These are phyloP conservation scores for Kockovaella imperatae DNA, from an alignment of 768 basidiomycete genomes.

Conservation along the genomic window DNA sequence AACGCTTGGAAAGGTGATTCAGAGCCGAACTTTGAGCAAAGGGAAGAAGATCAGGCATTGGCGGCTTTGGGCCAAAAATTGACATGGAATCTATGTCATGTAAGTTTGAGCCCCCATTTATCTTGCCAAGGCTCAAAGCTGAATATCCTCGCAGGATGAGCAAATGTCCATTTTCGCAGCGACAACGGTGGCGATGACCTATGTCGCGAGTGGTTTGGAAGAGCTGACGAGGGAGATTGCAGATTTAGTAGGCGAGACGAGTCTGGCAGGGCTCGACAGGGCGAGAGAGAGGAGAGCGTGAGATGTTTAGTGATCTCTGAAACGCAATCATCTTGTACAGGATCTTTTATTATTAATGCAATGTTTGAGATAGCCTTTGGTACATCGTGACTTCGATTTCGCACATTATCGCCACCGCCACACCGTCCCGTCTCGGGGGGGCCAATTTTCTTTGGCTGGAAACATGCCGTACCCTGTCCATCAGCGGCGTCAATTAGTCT, in stretches of 20 bases:
- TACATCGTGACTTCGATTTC: too few relatives aligned
- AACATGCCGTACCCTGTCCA: too few relatives aligned
- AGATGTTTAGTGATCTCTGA: too few relatives aligned
- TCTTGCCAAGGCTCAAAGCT: not conserved
- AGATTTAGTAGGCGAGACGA: constrained; percentile 34
- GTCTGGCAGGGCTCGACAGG: constrained; percentile 30
- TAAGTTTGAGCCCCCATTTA: not conserved
- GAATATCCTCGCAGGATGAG: constrained; percentile 25
- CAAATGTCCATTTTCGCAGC: constrained; percentile 39
- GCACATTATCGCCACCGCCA: too few relatives aligned
- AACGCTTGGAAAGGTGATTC: too few relatives aligned
- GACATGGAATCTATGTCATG: constrained; percentile 7
- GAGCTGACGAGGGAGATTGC: constrained; percentile 27
- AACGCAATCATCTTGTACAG: too few relatives aligned
- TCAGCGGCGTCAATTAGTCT: too few relatives aligned
- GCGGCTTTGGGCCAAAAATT: not conserved
- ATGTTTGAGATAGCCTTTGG: too few relatives aligned
- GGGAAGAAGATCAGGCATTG: not conserved
- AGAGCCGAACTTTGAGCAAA: not conserved
- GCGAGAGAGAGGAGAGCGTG: too few relatives aligned
- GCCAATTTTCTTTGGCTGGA: too few relatives aligned
- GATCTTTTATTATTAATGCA: too few relatives aligned
- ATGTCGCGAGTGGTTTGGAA: constrained; percentile 25
- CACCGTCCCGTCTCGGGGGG: too few relatives aligned
- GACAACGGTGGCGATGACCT: constrained; percentile 32